Conservation (phyloP, 495 filamentous ascomycete species). For the Elasticomyces elasticus region DNA sequence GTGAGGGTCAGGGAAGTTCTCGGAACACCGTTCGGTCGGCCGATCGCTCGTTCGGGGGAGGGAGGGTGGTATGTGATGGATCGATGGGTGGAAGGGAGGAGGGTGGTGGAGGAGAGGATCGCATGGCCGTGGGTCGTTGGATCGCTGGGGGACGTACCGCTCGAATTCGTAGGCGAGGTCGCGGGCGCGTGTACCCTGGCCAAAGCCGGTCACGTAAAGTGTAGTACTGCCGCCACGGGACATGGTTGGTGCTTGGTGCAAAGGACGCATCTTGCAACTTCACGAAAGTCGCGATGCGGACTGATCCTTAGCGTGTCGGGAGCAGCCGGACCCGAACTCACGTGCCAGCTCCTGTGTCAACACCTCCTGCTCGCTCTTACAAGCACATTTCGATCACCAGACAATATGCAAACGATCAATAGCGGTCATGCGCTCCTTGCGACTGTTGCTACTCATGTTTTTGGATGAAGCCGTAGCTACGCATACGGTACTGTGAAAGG, state of each 20-base stretch:
- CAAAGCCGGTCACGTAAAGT: conserved; percentile 95
- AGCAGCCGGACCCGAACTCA: too few species aligned
- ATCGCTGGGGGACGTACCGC: conserved; percentile 65
- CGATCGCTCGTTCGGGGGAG: background rate
- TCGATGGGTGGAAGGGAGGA: background rate
- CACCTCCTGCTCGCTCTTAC: too few species aligned
- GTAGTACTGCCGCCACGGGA: conserved; percentile 86
- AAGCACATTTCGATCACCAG: too few species aligned
- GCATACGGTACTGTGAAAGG: too few species aligned
- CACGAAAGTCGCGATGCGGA: too few species aligned
- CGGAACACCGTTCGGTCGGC: conserved; percentile 1
- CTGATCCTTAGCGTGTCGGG: too few species aligned
- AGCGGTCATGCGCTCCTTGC: too few species aligned
- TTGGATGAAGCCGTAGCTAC: too few species aligned
- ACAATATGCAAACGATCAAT: too few species aligned
- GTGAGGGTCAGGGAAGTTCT: background rate
- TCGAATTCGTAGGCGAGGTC: conserved; percentile 99
- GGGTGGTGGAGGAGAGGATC: background rate
- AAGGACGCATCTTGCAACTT: too few species aligned
- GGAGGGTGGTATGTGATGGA: background rate
- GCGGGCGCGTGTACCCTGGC: conserved; percentile 96
- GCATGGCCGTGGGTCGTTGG: conserved; percentile 5
- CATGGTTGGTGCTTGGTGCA: conserved; percentile 40
- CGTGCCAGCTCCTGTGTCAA: too few species aligned
- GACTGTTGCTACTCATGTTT: too few species aligned